Conservation (phyloP, 345 rosid genomes). For the Physaria fendleri region DNA sequence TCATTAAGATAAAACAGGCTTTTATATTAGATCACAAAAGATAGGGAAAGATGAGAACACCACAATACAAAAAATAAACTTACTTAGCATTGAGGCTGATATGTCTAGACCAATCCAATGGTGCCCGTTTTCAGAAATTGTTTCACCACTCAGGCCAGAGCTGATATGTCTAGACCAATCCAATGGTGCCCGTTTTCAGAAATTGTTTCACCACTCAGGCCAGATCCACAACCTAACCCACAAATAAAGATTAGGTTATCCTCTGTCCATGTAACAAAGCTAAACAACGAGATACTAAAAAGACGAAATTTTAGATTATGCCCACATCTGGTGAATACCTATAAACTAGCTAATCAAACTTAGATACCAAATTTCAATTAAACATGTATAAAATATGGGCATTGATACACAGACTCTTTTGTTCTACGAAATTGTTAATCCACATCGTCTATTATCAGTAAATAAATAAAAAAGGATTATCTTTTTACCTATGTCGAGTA, state of each 20-base stretch:
- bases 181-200: slow-evolving; percentile 78
- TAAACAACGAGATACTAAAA: neutral
- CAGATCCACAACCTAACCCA: slow-evolving; percentile 82
- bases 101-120: slow-evolving; percentile 92
- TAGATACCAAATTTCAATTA: neutral
- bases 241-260: neutral
- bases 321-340: neutral
- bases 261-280: neutral
- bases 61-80: neutral
- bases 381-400: neutral
- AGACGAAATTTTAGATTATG: neutral
- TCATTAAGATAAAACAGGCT: neutral
- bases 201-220: slow-evolving; percentile 85
- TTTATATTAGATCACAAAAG: neutral
- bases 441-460: slow-evolving; percentile 2
- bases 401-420: neutral
- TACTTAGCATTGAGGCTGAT: slow-evolving; percentile 86
- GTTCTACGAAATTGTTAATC: neutral
- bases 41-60: neutral
- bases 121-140: slow-evolving; percentile 72
- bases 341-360: neutral
- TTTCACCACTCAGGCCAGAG: slow-evolving; percentile 92
- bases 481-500: slow-evolving; percentile 73
- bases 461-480: neutral
- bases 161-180: slow-evolving; percentile 89